phyloP scores from a whole-genome alignment of 192 early-diverging fungal genomes.

The Podila epicladia region DNA sequence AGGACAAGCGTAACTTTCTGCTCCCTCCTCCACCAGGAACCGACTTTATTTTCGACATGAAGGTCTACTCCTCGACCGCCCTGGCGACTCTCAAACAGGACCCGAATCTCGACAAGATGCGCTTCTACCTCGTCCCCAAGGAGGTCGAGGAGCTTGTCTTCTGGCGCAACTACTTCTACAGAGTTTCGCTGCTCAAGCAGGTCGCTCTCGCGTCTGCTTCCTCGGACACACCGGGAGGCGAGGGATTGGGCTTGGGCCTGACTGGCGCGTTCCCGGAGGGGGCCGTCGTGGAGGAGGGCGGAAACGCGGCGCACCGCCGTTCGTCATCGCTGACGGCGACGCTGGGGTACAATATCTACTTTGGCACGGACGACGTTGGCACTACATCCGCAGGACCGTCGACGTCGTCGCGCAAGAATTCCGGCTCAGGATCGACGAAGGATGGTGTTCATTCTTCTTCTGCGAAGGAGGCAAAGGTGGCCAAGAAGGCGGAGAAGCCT shows the following conservation, averaged over 20 bases:
- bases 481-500: constrained; percentile 5
- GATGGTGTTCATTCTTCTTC: background rate
- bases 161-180: constrained; percentile 79
- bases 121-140: constrained; percentile 73
- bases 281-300: background rate
- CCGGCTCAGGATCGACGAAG: constrained; percentile 8
- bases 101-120: constrained; percentile 63
- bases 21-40: constrained; percentile 68
- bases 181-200: constrained; percentile 66
- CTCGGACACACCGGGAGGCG: constrained; percentile 12
- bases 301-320: constrained; percentile 2
- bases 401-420: background rate
- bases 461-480: background rate
- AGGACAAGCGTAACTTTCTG: constrained; percentile 72
- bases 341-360: constrained; percentile 48
- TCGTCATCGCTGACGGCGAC: constrained; percentile 10
- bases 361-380: constrained; percentile 39
- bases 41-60: constrained; percentile 70
- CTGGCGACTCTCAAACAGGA: constrained; percentile 67
- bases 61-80: constrained; percentile 62
- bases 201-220: constrained; percentile 48
- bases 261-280: constrained; percentile 3
- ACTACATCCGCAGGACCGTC: constrained; percentile 6
- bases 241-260: background rate
- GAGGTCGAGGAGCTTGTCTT: constrained; percentile 70